Evolutionary conservation across 2,329 filamentous ascomycete species (phyloP).

Genomic region (Penicillium palitans): DNA sequence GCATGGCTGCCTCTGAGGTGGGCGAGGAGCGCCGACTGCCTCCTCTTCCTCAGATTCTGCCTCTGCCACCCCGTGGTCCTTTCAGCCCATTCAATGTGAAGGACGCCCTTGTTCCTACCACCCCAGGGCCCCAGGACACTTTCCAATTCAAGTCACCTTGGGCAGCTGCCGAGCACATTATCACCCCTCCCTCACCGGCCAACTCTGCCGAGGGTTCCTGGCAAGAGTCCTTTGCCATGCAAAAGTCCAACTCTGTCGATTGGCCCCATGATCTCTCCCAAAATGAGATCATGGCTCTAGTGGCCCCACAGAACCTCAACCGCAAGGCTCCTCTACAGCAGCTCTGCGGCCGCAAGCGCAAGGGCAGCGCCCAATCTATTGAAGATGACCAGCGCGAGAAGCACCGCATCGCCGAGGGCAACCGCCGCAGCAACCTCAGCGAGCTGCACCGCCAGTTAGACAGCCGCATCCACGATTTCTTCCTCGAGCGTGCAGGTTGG

Average conservation of each 20-base stretch:
- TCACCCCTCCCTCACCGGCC: conserved; percentile 40
- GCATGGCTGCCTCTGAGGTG: conserved; percentile 28
- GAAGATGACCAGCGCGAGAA: conserved; percentile 44
- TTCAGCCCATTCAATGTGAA: conserved; percentile 39
- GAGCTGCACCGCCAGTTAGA: conserved; percentile 41
- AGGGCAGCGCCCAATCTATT: conserved; percentile 33
- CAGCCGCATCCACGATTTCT: conserved; percentile 41
- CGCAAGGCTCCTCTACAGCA: conserved; percentile 43
- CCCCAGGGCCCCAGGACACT: conserved; percentile 36
- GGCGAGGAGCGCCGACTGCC: conserved; percentile 40
- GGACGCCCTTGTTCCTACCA: conserved; percentile 32
- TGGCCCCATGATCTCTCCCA: conserved; percentile 39
- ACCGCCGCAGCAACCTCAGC: conserved; percentile 43
- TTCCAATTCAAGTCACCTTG: conserved; percentile 38
- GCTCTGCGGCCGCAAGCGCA: conserved; percentile 43
- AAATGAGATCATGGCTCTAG: conserved; percentile 36
- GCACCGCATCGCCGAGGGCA: conserved; percentile 44
- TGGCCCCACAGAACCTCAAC: conserved; percentile 40
- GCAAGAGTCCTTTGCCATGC: conserved; percentile 35
- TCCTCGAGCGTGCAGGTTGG: conserved; percentile 43
- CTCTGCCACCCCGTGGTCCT: conserved; percentile 38
- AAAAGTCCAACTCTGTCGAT: conserved; percentile 30
- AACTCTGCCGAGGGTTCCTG: conserved; percentile 41
- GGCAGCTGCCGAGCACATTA: conserved; percentile 31
- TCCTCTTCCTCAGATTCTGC: conserved; percentile 40